Percentiles rank a stretch among this genome's conserved stretches.
These are phyloP conservation scores for Coniosporium apollinis DNA, from an alignment of 495 filamentous ascomycete species.

Conservation along the genomic window DNA sequence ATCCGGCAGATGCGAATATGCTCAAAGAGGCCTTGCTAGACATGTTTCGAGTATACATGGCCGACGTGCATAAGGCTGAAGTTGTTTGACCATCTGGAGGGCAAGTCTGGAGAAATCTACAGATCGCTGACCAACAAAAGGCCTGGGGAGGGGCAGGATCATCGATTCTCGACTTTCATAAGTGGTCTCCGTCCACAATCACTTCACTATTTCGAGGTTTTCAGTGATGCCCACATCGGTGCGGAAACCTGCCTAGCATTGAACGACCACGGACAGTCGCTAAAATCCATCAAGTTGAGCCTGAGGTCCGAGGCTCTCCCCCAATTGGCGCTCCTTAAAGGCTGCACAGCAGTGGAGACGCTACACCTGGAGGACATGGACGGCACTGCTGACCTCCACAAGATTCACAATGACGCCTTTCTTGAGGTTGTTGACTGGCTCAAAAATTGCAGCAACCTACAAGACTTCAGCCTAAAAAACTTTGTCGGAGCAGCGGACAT, in stretches of 20 bases:
- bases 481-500: conserved; percentile 35
- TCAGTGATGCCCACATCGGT: conserved; percentile 34
- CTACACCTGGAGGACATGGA: conserved; percentile 31
- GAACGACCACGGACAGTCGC: conserved; percentile 36
- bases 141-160: conserved; percentile 28
- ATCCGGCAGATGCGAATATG: too few species aligned
- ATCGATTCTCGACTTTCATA: conserved; percentile 41
- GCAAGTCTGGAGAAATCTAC: too few species aligned
- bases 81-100: too few species aligned
- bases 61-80: too few species aligned
- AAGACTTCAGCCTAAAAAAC: conserved; percentile 30
- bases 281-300: conserved; percentile 37
- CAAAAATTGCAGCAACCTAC: conserved; percentile 36
- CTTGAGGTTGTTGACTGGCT: conserved; percentile 37
- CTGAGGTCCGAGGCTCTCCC: conserved; percentile 31
- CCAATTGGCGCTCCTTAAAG: conserved; percentile 30
- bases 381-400: conserved; percentile 24
- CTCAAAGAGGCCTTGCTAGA: conserved; percentile 6
- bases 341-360: conserved; percentile 34
- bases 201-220: conserved; percentile 40
- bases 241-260: conserved; percentile 40
- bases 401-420: conserved; percentile 31
- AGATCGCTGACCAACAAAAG: too few species aligned
- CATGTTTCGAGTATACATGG: conserved; percentile 3
- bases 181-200: conserved; percentile 37